Evolutionary conservation across 2,329 filamentous ascomycete species (phyloP).

Genomic region (Emergomyces africanus): DNA sequence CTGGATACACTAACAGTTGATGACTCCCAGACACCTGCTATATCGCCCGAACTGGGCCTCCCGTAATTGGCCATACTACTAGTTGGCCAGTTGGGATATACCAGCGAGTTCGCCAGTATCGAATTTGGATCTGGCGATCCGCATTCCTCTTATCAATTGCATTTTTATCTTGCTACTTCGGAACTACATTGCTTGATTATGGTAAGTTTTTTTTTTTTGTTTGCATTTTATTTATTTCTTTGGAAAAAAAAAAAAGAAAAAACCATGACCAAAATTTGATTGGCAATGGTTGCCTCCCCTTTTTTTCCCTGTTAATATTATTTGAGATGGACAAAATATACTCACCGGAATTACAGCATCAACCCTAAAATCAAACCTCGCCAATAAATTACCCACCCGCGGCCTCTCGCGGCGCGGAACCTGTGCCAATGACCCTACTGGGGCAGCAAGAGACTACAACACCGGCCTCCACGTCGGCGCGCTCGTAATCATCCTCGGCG

Average conservation of each 20-base stretch:
- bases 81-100: neutral
- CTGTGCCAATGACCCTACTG: conserved; percentile 16
- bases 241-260: too few species aligned
- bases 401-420: conserved; percentile 9
- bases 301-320: neutral
- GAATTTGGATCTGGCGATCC: neutral
- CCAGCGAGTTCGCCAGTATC: neutral
- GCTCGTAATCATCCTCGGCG: conserved; percentile 46
- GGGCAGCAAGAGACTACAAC: conserved; percentile 39
- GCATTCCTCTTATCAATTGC: neutral
- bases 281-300: neutral
- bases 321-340: neutral
- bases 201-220: neutral
- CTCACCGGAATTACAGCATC: neutral
- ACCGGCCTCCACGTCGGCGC: conserved; percentile 52
- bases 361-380: neutral
- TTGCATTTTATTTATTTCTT: neutral
- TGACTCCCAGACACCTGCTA: neutral
- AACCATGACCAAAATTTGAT: neutral
- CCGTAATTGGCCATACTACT: neutral
- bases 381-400: neutral
- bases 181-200: neutral
- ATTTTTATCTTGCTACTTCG: neutral
- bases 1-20: neutral
- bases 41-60: neutral